Conservation (phyloP, 176 grass and related monocot genomes). For the Musa schizocarpa region DNA sequence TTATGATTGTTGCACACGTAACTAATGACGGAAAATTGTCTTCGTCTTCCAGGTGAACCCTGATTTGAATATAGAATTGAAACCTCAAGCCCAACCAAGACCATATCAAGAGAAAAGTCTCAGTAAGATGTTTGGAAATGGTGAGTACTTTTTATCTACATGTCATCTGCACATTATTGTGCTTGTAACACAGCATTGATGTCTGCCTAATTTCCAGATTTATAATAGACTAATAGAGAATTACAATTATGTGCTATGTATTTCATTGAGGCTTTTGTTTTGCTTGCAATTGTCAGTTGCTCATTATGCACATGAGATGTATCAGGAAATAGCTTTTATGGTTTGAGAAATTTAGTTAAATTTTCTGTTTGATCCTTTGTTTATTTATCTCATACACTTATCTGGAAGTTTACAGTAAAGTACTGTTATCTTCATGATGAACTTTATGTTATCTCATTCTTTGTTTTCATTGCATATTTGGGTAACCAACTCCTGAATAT, state of each 20-base stretch:
- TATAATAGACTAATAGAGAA: no score
- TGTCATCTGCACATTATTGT: not conserved
- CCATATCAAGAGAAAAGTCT: slow-evolving; percentile 99
- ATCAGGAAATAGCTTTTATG: not conserved
- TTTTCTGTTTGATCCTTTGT: not conserved
- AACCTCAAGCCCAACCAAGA: slow-evolving; percentile 70
- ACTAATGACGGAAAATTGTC: slow-evolving; percentile 67
- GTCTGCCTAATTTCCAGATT: not conserved
- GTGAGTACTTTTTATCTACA: slow-evolving; percentile 26
- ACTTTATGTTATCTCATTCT: no score
- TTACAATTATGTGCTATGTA: not conserved
- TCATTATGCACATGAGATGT: no score
- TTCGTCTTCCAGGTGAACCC: slow-evolving; percentile 8
- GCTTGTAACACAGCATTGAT: not conserved
- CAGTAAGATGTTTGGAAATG: slow-evolving; percentile 99
- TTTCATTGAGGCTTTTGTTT: not conserved
- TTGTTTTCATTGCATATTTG: not conserved
- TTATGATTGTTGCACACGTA: no score
- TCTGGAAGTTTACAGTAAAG: no score
- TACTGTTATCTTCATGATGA: no score
- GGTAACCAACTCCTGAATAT: not conserved
- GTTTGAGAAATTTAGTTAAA: no score
- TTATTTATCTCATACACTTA: not conserved
- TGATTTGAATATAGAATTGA: slow-evolving; percentile 17
- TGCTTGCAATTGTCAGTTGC: not conserved